phyloP scores from a whole-genome alignment of 1,139 yeast species.

The Debaryomyces udenii region DNA sequence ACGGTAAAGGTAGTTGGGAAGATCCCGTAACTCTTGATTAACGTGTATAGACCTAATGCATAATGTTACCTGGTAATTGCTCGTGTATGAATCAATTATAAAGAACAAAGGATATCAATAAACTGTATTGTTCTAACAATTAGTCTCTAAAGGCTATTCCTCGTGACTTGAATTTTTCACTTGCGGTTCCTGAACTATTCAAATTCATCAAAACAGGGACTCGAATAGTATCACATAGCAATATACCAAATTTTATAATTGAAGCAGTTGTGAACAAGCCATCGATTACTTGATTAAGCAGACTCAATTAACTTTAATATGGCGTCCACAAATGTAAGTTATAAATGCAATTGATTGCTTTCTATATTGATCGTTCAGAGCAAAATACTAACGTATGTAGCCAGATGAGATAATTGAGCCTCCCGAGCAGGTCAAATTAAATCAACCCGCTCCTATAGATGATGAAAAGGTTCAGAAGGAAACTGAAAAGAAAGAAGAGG shows the following conservation, averaged over 20 bases:
- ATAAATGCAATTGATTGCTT: neutral
- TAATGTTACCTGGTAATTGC: neutral
- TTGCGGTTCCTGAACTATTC: conserved; percentile 9
- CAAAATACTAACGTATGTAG: conserved; percentile 20
- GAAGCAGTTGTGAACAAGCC: conserved; percentile 1
- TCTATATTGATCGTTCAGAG: neutral
- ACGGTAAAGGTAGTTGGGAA: conserved; percentile 43
- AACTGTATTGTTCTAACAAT: conserved; percentile 6
- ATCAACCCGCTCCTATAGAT: conserved; percentile 12
- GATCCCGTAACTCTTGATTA: conserved; percentile 40
- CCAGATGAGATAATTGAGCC: conserved; percentile 30
- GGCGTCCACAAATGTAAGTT: conserved; percentile 11
- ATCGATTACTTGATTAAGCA: neutral
- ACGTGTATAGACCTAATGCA: conserved; percentile 1
- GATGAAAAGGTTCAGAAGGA: conserved; percentile 4
- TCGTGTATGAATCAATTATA: neutral
- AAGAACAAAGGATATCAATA: conserved; percentile 1
- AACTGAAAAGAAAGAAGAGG: conserved; percentile 3
- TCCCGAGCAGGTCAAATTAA: conserved; percentile 26
- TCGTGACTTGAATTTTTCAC: conserved; percentile 9
- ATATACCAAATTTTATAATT: conserved; percentile 4
- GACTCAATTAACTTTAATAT: conserved; percentile 3
- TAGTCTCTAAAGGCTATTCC: neutral
- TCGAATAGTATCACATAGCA: neutral
- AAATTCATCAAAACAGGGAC: neutral